A percentile compares a stretch with the other conserved stretches of the same genome.
Conservation (phyloP, 2,329 filamentous ascomycete genomes). For the Drechslerella stenobrocha region DNA sequence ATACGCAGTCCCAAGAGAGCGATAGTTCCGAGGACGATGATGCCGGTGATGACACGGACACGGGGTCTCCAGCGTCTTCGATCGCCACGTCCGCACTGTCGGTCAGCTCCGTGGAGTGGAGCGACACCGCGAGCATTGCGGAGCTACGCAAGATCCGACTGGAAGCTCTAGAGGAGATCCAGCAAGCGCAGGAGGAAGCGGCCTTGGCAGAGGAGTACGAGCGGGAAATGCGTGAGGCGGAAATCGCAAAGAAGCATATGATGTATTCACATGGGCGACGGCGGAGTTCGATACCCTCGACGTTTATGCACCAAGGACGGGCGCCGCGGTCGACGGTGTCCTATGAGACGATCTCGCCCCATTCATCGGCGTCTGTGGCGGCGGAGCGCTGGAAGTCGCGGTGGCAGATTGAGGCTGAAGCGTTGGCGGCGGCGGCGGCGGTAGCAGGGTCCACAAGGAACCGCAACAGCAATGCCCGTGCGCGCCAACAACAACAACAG, state of each 20-base stretch:
- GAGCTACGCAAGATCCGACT: constrained; percentile 31
- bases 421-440: not conserved
- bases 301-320: constrained; percentile 33
- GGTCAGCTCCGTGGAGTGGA: constrained; percentile 44
- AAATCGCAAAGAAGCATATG: constrained; percentile 9
- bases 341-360: constrained; percentile 42
- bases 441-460: too few relatives aligned
- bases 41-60: constrained; percentile 21
- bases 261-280: constrained; percentile 15
- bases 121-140: constrained; percentile 32
- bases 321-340: constrained; percentile 16
- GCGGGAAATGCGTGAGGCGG: not conserved
- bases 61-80: constrained; percentile 21
- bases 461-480: not conserved
- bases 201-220: too few relatives aligned
- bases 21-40: constrained; percentile 33
- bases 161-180: constrained; percentile 33
- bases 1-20: constrained; percentile 21
- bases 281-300: constrained; percentile 42
- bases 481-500: not conserved
- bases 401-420: constrained; percentile 9
- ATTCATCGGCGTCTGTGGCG: constrained; percentile 38
- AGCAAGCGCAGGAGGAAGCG: constrained; percentile 4
- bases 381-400: constrained; percentile 25
- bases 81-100: constrained; percentile 44